Conservation (phyloP, 1,284 basidiomycete species). For the Cerioporus squamosus region DNA sequence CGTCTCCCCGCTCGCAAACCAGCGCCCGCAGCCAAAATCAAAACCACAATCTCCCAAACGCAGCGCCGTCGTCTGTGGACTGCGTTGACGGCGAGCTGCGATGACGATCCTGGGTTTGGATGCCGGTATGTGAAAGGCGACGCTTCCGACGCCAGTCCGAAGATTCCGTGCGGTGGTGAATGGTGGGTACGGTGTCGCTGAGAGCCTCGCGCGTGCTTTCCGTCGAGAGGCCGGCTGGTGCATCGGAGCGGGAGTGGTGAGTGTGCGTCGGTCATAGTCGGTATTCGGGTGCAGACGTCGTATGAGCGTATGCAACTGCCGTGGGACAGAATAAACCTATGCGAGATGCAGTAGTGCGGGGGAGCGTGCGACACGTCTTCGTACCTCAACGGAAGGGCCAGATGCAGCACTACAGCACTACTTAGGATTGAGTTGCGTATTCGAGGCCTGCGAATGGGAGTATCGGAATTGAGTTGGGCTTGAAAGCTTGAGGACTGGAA, state of each 20-base stretch:
- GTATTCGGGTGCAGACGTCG: neutral
- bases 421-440: slow-evolving; percentile 5
- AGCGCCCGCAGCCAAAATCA: slow-evolving; percentile 17
- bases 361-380: neutral
- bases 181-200: too few species aligned
- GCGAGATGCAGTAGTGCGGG: neutral
- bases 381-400: neutral
- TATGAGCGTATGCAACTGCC: too few species aligned
- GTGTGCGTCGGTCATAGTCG: neutral
- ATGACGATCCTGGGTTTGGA: too few species aligned
- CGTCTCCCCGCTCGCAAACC: slow-evolving; percentile 5
- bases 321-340: too few species aligned
- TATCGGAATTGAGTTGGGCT: slow-evolving; percentile 5
- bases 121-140: too few species aligned
- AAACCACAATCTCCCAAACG: neutral
- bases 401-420: too few species aligned
- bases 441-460: slow-evolving; percentile 11
- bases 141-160: too few species aligned
- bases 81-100: neutral
- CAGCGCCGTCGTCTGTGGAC: neutral
- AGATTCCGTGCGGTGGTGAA: neutral
- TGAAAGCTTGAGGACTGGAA: slow-evolving; percentile 1
- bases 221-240: too few species aligned
- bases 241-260: too few species aligned
- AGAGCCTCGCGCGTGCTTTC: too few species aligned